Evolutionary conservation across 768 basidiomycete genomes (phyloP).

Genomic region (Pulveroboletus ravenelii): DNA sequence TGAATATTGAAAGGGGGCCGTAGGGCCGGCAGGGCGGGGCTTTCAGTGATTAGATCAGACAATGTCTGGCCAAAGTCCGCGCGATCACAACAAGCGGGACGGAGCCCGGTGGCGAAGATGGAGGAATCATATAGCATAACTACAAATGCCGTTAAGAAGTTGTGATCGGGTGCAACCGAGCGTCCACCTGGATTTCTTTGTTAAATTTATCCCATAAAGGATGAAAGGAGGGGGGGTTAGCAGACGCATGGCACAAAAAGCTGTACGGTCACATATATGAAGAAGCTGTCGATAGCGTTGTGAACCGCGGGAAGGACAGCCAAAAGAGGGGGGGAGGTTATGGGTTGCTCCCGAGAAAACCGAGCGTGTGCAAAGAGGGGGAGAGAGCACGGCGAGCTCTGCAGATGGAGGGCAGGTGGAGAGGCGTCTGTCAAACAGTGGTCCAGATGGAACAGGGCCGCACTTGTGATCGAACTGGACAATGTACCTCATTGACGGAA

Average conservation of each 20-base stretch:
- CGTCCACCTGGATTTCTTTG: constrained; percentile 1
- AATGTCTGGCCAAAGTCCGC: constrained; percentile 21
- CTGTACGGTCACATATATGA: constrained; percentile 23
- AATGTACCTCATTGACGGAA: constrained; percentile 34
- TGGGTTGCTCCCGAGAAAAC: background rate
- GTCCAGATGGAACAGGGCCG: constrained; percentile 11
- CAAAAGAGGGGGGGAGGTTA: background rate
- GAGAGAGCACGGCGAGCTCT: background rate
- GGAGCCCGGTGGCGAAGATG: constrained; percentile 25
- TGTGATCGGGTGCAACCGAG: constrained; percentile 27
- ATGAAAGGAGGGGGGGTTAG: constrained; percentile 5
- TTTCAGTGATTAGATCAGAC: constrained; percentile 23
- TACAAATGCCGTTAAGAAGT: constrained; percentile 22
- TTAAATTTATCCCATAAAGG: constrained; percentile 18
- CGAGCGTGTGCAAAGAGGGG: background rate
- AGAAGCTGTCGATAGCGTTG: constrained; percentile 6
- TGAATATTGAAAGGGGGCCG: constrained; percentile 13
- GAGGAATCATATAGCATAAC: constrained; percentile 23
- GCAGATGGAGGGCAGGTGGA: constrained; percentile 1
- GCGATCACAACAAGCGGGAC: constrained; percentile 25
- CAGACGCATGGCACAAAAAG: constrained; percentile 17
- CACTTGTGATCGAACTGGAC: constrained; percentile 22
- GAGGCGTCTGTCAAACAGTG: constrained; percentile 18
- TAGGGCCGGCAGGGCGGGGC: constrained; percentile 7
- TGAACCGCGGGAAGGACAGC: constrained; percentile 9